phyloP scores from a whole-genome alignment of 805 yeast species.

The Metschnikowia bowlesiae region DNA sequence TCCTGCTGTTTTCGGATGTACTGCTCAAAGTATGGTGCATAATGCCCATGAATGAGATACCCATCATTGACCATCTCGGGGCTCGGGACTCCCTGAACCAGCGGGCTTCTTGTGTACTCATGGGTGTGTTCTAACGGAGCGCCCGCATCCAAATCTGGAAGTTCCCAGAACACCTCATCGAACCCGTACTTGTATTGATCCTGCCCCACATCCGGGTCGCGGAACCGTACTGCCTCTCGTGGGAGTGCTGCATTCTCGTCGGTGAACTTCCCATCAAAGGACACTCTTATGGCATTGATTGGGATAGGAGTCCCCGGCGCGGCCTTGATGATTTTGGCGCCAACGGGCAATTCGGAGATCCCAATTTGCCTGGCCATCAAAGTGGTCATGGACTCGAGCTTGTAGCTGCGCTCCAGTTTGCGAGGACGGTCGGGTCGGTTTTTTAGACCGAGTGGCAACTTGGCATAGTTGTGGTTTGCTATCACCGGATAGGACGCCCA shows the following conservation, averaged over 20 bases:
- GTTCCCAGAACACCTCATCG: slow-evolving; percentile 3
- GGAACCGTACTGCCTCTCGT: neutral
- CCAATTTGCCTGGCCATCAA: neutral
- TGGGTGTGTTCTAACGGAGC: neutral
- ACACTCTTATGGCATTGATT: slow-evolving; percentile 25
- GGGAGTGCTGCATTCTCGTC: slow-evolving; percentile 1
- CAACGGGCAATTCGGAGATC: slow-evolving; percentile 10
- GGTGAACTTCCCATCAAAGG: slow-evolving; percentile 5
- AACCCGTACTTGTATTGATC: slow-evolving; percentile 4
- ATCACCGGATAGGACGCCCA: slow-evolving; percentile 4
- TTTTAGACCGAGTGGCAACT: neutral
- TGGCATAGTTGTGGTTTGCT: slow-evolving; percentile 3
- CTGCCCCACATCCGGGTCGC: slow-evolving; percentile 1
- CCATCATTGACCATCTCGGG: neutral
- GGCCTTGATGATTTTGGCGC: slow-evolving; percentile 18
- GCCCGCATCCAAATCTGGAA: neutral
- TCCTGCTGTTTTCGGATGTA: slow-evolving; percentile 8
- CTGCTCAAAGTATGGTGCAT: slow-evolving; percentile 13
- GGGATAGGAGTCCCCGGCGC: slow-evolving; percentile 28
- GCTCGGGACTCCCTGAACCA: neutral
- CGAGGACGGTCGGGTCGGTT: neutral
- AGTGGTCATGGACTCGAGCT: neutral
- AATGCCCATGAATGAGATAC: neutral
- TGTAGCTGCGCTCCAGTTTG: neutral
- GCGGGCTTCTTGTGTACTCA: neutral